Evolutionary conservation across 2,329 filamentous ascomycete species (phyloP).

Genomic region (Talaromyces verruculosus): DNA sequence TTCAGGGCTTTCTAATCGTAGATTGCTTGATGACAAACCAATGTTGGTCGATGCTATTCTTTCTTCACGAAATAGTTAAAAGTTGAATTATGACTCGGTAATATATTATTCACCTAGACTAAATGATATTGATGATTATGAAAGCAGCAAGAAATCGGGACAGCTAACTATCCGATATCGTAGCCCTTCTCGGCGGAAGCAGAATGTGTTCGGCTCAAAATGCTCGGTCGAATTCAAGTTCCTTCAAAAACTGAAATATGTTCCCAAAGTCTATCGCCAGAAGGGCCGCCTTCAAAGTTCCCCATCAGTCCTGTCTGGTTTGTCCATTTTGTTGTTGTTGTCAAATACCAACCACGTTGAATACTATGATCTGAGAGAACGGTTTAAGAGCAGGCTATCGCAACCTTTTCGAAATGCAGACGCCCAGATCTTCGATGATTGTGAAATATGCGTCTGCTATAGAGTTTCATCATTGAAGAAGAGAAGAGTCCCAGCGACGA

Average conservation of each 20-base stretch:
- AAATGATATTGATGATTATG: not conserved
- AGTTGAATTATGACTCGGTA: not conserved
- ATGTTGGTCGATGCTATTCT: not conserved
- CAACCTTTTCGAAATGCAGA: no score
- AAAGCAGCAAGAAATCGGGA: not conserved
- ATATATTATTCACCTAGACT: not conserved
- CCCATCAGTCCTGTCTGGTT: no score
- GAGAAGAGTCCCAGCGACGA: no score
- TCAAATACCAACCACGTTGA: no score
- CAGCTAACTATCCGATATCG: not conserved
- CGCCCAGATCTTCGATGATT: no score
- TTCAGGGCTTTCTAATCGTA: not conserved
- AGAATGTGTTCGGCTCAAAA: not conserved
- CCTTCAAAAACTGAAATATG: no score
- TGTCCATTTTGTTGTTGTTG: no score
- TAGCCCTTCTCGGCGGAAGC: not conserved
- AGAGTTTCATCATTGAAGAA: no score
- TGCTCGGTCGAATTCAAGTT: not conserved
- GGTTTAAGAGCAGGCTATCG: no score
- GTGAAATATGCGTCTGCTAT: no score
- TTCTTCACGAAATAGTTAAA: not conserved
- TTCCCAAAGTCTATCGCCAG: not conserved
- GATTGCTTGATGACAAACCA: not conserved
- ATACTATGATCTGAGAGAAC: no score
- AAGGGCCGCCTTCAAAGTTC: no score